Evolutionary conservation across 495 filamentous ascomycete species (phyloP).

Genomic region (Penicillium arizonense): DNA sequence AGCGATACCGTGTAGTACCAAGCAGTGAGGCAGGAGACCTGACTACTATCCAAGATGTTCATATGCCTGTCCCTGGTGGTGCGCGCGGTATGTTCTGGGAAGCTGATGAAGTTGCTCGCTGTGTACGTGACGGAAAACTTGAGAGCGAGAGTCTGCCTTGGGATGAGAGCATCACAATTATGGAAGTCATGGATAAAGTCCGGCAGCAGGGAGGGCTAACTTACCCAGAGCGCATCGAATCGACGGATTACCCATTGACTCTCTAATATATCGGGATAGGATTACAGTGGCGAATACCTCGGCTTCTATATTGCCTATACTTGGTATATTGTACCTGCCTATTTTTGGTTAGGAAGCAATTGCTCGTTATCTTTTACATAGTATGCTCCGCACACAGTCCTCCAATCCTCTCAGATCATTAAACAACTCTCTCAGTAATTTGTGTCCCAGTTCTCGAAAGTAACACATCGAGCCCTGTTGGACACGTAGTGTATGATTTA

Average conservation of each 20-base stretch:
- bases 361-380: no score
- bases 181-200: constrained; percentile 93
- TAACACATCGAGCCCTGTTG: no score
- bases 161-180: constrained; percentile 87
- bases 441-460: no score
- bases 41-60: constrained; percentile 43
- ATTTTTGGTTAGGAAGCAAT: no score
- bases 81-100: constrained; percentile 96
- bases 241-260: constrained; percentile 55
- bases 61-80: constrained; percentile 48
- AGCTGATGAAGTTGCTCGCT: constrained; percentile 85
- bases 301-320: no score
- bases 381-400: no score
- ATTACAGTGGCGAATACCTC: no score
- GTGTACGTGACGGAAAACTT: constrained; percentile 75
- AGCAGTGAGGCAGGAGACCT: constrained; percentile 53
- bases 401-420: no score
- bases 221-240: constrained; percentile 84
- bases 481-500: no score
- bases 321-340: no score
- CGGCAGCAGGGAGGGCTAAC: constrained; percentile 70
- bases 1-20: constrained; percentile 58
- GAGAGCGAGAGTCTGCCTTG: constrained; percentile 72
- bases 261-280: no score
- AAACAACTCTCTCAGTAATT: no score